Evolutionary conservation across 2,329 filamentous ascomycete species (phyloP).

Genomic region (Sphaerulina populicola): DNA sequence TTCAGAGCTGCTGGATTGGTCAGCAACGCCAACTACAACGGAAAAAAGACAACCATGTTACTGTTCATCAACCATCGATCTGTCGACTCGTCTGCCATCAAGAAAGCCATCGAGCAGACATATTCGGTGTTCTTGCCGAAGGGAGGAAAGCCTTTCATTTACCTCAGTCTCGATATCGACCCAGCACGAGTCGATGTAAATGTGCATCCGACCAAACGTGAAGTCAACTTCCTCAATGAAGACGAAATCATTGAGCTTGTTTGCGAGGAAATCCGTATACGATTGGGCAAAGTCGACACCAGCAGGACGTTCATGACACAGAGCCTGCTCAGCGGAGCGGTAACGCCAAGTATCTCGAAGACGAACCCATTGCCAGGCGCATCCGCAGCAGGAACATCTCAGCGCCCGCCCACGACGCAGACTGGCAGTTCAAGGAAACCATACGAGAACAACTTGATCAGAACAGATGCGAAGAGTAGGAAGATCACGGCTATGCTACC

Average conservation of each 20-base stretch:
- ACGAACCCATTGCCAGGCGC: conserved; percentile 31
- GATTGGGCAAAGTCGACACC: conserved; percentile 78
- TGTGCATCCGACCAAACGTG: conserved; percentile 90
- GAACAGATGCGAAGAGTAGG: conserved; percentile 77
- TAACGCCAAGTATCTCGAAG: conserved; percentile 41
- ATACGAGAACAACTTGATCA: conserved; percentile 79
- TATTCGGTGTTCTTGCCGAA: conserved; percentile 85
- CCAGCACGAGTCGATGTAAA: conserved; percentile 92
- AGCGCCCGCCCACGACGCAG: conserved; percentile 29
- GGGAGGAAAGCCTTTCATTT: conserved; percentile 86
- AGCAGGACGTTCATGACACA: conserved; percentile 93
- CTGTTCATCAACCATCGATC: conserved; percentile 95
- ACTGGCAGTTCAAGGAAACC: conserved; percentile 42
- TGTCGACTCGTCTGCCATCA: conserved; percentile 81
- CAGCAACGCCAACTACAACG: conserved; percentile 89
- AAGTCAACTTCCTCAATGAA: conserved; percentile 95
- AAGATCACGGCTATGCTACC: conserved; percentile 96
- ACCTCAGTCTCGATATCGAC: conserved; percentile 86
- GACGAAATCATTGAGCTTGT: conserved; percentile 88
- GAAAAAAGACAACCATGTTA: conserved; percentile 78
- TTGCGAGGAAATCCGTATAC: conserved; percentile 68
- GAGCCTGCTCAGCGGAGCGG: conserved; percentile 65
- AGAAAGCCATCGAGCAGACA: conserved; percentile 82
- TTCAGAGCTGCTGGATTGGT: conserved; percentile 74
- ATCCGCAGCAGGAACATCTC: conserved; percentile 28